Evolutionary conservation across 352 stramenopile genomes (phyloP).

Genomic region (Globisporangium irregulare): DNA sequence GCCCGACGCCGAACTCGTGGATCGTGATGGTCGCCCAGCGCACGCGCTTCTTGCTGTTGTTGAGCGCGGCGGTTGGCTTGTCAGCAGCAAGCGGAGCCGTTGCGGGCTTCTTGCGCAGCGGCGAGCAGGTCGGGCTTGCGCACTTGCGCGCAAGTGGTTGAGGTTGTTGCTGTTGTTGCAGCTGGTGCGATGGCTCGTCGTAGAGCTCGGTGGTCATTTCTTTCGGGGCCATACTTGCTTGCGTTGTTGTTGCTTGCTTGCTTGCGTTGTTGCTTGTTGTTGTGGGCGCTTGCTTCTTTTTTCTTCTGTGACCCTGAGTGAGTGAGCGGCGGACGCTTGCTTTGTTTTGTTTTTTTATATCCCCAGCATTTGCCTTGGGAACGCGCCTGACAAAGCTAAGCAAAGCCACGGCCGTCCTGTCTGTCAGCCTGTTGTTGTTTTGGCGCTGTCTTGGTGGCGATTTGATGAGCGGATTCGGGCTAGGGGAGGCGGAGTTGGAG

Average conservation of each 20-base stretch:
- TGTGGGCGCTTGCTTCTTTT: slow-evolving; percentile 8
- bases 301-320: slow-evolving; percentile 1
- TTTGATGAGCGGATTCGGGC: neutral
- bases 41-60: slow-evolving; percentile 36
- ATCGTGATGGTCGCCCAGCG: slow-evolving; percentile 43
- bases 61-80: slow-evolving; percentile 16
- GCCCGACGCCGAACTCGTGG: slow-evolving; percentile 41
- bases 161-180: neutral
- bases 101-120: slow-evolving; percentile 9
- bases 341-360: slow-evolving; percentile 10
- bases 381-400: neutral
- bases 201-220: slow-evolving; percentile 27
- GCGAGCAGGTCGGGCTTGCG: slow-evolving; percentile 1
- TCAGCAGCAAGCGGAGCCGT: neutral
- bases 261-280: neutral
- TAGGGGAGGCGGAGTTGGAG: neutral
- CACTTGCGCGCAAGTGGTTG: neutral
- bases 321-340: slow-evolving; percentile 3
- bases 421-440: neutral
- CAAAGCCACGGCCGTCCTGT: neutral
- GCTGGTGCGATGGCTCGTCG: slow-evolving; percentile 7
- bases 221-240: slow-evolving; percentile 29
- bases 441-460: slow-evolving; percentile 4
- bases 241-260: slow-evolving; percentile 1
- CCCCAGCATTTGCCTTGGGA: neutral